Evolutionary conservation across 352 stramenopile genomes (phyloP).

Genomic region (Thalassiosira exigua): DNA sequence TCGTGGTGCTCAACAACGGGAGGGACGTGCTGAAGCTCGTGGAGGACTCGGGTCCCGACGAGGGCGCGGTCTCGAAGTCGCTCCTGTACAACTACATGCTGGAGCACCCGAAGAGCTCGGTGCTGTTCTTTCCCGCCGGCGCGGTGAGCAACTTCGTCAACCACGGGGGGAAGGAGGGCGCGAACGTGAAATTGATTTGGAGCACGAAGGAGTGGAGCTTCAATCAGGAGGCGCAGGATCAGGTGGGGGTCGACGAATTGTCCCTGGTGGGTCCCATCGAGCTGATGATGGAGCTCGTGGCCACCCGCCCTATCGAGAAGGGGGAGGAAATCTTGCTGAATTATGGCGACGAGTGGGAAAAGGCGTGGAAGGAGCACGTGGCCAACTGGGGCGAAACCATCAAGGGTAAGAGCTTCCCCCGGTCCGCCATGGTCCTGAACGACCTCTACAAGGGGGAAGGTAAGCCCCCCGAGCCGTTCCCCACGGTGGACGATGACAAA

Average conservation of each 20-base stretch:
- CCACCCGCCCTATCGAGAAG: conserved; percentile 67
- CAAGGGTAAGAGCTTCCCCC: conserved; percentile 22
- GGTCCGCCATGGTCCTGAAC: conserved; percentile 52
- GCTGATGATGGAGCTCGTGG: conserved; percentile 76
- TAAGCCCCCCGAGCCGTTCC: conserved; percentile 35
- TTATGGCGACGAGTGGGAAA: conserved; percentile 75
- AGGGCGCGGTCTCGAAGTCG: neutral
- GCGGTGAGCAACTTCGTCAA: conserved; percentile 59
- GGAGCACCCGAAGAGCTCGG: conserved; percentile 54
- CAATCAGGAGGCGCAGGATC: conserved; percentile 32
- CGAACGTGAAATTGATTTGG: conserved; percentile 72
- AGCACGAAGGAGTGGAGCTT: conserved; percentile 56
- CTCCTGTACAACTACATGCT: conserved; percentile 74
- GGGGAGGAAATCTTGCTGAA: conserved; percentile 81
- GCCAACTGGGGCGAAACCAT: conserved; percentile 47
- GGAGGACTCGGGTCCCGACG: conserved; percentile 9
- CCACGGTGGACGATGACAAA: conserved; percentile 22
- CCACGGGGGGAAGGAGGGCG: conserved; percentile 57
- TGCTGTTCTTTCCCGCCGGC: conserved; percentile 67
- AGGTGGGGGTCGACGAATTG: conserved; percentile 23
- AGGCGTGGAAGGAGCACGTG: conserved; percentile 70
- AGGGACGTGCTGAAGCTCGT: conserved; percentile 41
- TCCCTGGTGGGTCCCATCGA: conserved; percentile 37
- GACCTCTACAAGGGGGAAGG: conserved; percentile 41
- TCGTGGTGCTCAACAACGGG: conserved; percentile 50